Conservation (phyloP, 2,329 filamentous ascomycete species). For the Magnaporthiopsis rhizophila region DNA sequence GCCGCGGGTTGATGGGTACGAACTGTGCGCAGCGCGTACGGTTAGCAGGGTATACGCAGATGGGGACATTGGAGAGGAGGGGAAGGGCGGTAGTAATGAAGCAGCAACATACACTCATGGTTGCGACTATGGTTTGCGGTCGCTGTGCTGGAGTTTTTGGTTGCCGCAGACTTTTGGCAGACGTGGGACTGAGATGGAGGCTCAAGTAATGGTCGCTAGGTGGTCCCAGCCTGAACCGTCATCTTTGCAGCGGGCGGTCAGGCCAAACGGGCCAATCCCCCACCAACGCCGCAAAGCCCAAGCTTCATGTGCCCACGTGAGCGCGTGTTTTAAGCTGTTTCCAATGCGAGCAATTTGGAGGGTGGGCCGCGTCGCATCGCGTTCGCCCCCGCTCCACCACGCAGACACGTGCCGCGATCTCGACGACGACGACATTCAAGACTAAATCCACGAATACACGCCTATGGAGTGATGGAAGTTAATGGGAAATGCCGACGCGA, state of each 20-base stretch:
- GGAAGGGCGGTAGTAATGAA: not conserved
- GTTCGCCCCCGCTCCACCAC: conserved; percentile 1
- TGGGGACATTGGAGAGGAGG: too few relatives aligned
- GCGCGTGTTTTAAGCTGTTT: not conserved
- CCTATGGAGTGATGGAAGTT: not conserved
- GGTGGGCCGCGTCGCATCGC: not conserved
- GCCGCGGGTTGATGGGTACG: conserved; percentile 92
- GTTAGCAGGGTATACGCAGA: not conserved
- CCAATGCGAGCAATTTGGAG: not conserved
- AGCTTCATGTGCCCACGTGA: not conserved
- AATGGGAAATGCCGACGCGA: conserved; percentile 15
- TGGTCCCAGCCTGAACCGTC: not conserved
- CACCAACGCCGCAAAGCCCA: not conserved
- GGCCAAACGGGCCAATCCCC: not conserved
- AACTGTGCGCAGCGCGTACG: conserved; percentile 34
- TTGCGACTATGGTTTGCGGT: not conserved
- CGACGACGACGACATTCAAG: not conserved
- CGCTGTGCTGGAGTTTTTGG: not conserved
- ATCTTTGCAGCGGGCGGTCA: not conserved
- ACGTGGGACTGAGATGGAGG: not conserved
- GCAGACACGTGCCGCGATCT: not conserved
- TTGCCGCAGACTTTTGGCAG: not conserved
- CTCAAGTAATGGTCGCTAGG: not conserved
- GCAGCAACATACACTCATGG: not conserved
- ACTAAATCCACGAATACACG: not conserved